These are phyloP conservation scores for Sarocladium kiliense DNA, from an alignment of 2,329 filamentous ascomycete genomes.

Conservation along the genomic window DNA sequence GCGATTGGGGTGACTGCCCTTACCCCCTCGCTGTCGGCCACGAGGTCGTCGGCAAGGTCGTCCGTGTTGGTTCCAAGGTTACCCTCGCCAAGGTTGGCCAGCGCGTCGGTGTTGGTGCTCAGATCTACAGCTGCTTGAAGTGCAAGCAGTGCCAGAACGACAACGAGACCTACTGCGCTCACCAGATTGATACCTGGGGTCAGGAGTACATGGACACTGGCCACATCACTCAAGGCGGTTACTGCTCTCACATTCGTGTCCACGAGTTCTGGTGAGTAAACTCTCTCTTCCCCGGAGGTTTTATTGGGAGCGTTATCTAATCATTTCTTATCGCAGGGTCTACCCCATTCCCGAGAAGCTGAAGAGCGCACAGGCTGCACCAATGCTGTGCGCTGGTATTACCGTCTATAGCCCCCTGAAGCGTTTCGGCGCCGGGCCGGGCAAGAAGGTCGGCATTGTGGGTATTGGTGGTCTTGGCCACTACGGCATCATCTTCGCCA, in stretches of 20 bases:
- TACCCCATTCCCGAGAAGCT: constrained; percentile 74
- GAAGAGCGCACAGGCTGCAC: constrained; percentile 57
- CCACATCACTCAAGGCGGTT: constrained; percentile 55
- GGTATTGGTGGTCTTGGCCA: constrained; percentile 70
- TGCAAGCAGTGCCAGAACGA: constrained; percentile 35
- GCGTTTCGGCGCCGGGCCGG: constrained; percentile 68
- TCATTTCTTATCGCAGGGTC: too few relatives aligned
- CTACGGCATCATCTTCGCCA: constrained; percentile 65
- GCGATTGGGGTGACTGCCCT: constrained; percentile 60
- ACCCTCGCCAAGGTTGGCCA: constrained; percentile 49
- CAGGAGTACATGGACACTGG: constrained; percentile 43
- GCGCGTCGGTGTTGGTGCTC: constrained; percentile 54
- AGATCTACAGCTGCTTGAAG: constrained; percentile 46
- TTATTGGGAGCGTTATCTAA: too few relatives aligned
- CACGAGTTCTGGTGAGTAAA: constrained; percentile 36
- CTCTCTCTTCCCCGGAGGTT: neutral
- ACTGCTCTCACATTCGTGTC: constrained; percentile 30
- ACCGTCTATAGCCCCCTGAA: constrained; percentile 76
- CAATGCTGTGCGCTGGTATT: constrained; percentile 81
- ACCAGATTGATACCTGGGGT: constrained; percentile 44
- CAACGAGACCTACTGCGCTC: constrained; percentile 34
- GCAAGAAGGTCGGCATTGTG: constrained; percentile 73
- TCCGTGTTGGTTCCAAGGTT: constrained; percentile 55
- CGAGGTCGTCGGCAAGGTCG: constrained; percentile 65
- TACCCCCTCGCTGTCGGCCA: constrained; percentile 65